Percentiles rank a stretch among this genome's conserved stretches.
Evolutionary conservation across 768 basidiomycete genomes (phyloP).

Genomic region (Rhodocollybia butyracea): DNA sequence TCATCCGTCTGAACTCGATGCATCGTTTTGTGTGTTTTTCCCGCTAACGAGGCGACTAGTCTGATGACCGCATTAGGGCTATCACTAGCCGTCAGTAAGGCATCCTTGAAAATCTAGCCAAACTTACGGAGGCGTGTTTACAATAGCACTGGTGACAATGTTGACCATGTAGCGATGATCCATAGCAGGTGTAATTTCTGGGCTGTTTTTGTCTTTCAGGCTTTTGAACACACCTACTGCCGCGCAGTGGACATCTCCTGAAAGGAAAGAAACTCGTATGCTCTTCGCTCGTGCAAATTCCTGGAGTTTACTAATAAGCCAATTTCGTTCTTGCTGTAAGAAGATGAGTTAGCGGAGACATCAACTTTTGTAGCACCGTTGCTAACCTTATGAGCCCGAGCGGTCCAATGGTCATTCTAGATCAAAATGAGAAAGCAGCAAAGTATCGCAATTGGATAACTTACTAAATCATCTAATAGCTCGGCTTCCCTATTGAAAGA

Average conservation of each 20-base stretch:
- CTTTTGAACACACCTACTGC: slow-evolving; percentile 81
- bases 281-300: slow-evolving; percentile 58
- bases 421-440: background rate
- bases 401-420: slow-evolving; percentile 92
- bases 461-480: slow-evolving; percentile 85
- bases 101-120: background rate
- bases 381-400: slow-evolving; percentile 69
- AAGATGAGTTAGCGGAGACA: slow-evolving; percentile 1
- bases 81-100: slow-evolving; percentile 15
- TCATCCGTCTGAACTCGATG: slow-evolving; percentile 85
- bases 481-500: slow-evolving; percentile 93
- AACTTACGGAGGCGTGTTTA: slow-evolving; percentile 86
- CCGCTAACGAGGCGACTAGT: slow-evolving; percentile 78
- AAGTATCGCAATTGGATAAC: slow-evolving; percentile 14
- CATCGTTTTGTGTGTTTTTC: slow-evolving; percentile 83
- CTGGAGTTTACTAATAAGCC: slow-evolving; percentile 80
- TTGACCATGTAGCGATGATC: slow-evolving; percentile 94
- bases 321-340: slow-evolving; percentile 82
- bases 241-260: slow-evolving; percentile 93
- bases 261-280: slow-evolving; percentile 79
- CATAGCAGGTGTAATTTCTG: slow-evolving; percentile 44
- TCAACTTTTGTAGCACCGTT: background rate
- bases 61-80: slow-evolving; percentile 72
- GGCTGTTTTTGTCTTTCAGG: slow-evolving; percentile 45
- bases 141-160: slow-evolving; percentile 87